phyloP scores from a whole-genome alignment of 108 stramenopile genomes.

The Skeletonema costatum region DNA sequence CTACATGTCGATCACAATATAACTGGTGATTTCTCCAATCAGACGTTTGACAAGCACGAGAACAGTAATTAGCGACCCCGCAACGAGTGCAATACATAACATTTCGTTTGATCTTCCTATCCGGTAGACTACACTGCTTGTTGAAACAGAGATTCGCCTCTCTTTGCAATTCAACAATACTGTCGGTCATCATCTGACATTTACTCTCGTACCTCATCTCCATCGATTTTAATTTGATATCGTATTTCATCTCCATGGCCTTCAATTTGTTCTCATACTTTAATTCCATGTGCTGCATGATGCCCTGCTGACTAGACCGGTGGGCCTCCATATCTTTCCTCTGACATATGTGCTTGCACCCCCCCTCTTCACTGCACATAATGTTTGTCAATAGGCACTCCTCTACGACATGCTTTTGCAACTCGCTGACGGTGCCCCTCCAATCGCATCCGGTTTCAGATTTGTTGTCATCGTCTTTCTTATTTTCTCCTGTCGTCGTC shows the following conservation, averaged over 20 bases:
- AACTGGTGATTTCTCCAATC: not conserved
- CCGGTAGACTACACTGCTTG: not conserved
- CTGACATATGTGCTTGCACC: not conserved
- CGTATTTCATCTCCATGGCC: not conserved
- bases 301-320: not conserved
- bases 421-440: not conserved
- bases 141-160: not conserved
- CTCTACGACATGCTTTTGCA: not conserved
- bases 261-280: constrained; percentile 1
- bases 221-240: too few relatives aligned
- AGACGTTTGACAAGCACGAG: not conserved
- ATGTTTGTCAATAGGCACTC: not conserved
- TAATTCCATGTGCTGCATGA: not conserved
- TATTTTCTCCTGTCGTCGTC: not conserved
- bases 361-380: not conserved
- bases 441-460: not conserved
- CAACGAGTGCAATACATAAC: not conserved
- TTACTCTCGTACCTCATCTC: not conserved
- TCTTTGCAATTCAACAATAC: not conserved
- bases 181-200: not conserved
- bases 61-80: not conserved
- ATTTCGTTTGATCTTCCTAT: not conserved
- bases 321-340: constrained; percentile 2
- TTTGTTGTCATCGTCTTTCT: not conserved
- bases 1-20: not conserved